Conservation (phyloP, 1,139 yeast species). For the Blastobotrys apis region DNA sequence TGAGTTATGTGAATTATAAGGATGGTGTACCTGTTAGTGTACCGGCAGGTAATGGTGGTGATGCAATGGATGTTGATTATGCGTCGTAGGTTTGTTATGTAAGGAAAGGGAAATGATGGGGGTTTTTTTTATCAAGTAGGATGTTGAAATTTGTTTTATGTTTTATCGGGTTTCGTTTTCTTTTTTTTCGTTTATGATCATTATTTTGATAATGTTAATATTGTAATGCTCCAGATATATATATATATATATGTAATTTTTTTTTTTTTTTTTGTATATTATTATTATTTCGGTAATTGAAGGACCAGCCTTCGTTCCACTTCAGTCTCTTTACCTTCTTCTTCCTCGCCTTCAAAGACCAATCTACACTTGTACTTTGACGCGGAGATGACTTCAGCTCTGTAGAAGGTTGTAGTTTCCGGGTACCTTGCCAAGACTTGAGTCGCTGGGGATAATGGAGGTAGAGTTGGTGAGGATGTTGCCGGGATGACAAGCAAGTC, state of each 20-base stretch:
- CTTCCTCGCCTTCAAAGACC: constrained; percentile 95
- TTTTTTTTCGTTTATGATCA: too few relatives aligned
- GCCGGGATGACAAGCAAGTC: constrained; percentile 74
- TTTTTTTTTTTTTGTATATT: too few relatives aligned
- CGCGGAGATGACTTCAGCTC: constrained; percentile 84
- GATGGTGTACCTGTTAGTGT: not conserved
- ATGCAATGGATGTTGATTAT: constrained; percentile 4
- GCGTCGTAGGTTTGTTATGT: too few relatives aligned
- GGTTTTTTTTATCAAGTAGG: too few relatives aligned
- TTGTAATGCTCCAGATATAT: not conserved
- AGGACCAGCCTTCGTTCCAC: constrained; percentile 80
- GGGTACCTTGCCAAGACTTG: constrained; percentile 93
- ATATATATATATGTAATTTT: constrained; percentile 4
- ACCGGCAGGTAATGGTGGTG: not conserved
- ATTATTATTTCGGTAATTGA: constrained; percentile 39
- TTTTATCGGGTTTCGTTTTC: too few relatives aligned
- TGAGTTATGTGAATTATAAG: constrained; percentile 48
- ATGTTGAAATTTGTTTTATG: too few relatives aligned
- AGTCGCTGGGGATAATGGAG: constrained; percentile 67
- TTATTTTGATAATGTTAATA: too few relatives aligned
- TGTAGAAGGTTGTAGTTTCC: constrained; percentile 94
- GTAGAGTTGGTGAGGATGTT: constrained; percentile 37
- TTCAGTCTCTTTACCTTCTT: constrained; percentile 91
- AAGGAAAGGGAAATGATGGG: too few relatives aligned
- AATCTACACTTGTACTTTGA: constrained; percentile 71